Conservation (phyloP, 768 basidiomycete species). For the Roridomyces roridus region DNA sequence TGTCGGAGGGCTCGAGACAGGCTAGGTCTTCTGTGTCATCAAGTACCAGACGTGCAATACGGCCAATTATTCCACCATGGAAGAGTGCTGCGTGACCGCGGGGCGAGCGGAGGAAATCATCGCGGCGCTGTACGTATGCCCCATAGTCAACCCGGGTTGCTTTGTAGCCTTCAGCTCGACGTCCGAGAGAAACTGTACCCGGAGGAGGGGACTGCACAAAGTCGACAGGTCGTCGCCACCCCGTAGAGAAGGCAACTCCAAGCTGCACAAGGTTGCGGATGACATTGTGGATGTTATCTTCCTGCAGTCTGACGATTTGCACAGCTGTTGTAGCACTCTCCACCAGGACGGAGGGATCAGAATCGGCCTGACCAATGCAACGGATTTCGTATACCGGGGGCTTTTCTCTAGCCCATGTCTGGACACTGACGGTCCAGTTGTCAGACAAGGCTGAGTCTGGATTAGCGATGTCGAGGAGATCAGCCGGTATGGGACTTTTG, state of each 20-base stretch:
- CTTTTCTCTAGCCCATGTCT: too few species aligned
- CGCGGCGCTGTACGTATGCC: not conserved
- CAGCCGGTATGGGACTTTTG: too few species aligned
- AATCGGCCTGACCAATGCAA: too few species aligned
- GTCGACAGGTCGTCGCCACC: too few species aligned
- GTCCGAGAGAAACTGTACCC: too few species aligned
- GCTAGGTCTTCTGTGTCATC: not conserved
- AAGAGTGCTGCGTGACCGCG: constrained; percentile 7
- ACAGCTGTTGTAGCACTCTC: not conserved
- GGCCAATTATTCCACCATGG: constrained; percentile 6
- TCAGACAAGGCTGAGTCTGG: too few species aligned
- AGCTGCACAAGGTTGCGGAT: not conserved
- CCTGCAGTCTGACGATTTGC: not conserved
- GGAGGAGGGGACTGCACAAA: too few species aligned
- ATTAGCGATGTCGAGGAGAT: too few species aligned
- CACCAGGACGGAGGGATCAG: not conserved
- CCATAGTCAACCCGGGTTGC: not conserved
- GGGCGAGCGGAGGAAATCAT: not conserved
- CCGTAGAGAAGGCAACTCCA: not conserved
- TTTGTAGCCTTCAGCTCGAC: not conserved
- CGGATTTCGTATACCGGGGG: too few species aligned
- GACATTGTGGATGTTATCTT: not conserved
- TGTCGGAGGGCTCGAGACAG: not conserved
- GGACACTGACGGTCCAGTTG: too few species aligned
- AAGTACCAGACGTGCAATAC: not conserved